phyloP scores from a whole-genome alignment of 768 basidiomycete species.

The Russula brevipes region DNA sequence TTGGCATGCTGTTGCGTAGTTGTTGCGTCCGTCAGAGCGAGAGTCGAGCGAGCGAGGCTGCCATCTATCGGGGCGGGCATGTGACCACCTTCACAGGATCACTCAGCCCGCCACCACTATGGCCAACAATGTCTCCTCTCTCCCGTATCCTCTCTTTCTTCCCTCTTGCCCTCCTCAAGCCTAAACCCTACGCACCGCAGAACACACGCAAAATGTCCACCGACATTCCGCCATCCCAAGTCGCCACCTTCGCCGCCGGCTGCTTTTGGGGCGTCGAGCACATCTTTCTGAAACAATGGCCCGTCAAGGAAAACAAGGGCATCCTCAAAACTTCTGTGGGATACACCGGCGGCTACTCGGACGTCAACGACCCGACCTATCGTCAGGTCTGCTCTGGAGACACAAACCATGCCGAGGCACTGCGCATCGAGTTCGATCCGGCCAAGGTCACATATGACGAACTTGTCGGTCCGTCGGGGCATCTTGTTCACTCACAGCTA shows the following conservation, averaged over 20 bases:
- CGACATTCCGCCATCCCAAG: constrained; percentile 28
- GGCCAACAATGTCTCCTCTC: constrained; percentile 10
- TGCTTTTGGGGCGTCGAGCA: constrained; percentile 89
- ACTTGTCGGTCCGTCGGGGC: constrained; percentile 63
- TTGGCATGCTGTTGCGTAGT: constrained; percentile 33
- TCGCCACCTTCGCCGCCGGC: constrained; percentile 53
- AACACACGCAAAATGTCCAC: constrained; percentile 13
- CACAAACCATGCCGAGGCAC: constrained; percentile 86
- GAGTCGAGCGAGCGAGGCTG: background rate
- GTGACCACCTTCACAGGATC: constrained; percentile 8
- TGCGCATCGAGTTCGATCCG: constrained; percentile 84
- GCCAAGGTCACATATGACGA: constrained; percentile 71
- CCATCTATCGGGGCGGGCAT: background rate
- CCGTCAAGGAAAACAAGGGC: constrained; percentile 64
- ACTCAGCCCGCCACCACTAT: background rate
- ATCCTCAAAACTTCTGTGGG: constrained; percentile 72
- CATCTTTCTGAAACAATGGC: constrained; percentile 76
- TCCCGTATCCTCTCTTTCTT: constrained; percentile 2
- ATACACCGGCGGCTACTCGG: constrained; percentile 66
- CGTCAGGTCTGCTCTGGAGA: constrained; percentile 68
- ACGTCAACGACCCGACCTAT: constrained; percentile 58
- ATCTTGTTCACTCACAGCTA: background rate
- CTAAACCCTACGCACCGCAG: constrained; percentile 13
- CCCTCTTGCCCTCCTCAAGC: constrained; percentile 1
- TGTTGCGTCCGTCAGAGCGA: too few species aligned